These are phyloP conservation scores for Marsdenia floribunda DNA, from an alignment of 257 asterid species.

Conservation along the genomic window DNA sequence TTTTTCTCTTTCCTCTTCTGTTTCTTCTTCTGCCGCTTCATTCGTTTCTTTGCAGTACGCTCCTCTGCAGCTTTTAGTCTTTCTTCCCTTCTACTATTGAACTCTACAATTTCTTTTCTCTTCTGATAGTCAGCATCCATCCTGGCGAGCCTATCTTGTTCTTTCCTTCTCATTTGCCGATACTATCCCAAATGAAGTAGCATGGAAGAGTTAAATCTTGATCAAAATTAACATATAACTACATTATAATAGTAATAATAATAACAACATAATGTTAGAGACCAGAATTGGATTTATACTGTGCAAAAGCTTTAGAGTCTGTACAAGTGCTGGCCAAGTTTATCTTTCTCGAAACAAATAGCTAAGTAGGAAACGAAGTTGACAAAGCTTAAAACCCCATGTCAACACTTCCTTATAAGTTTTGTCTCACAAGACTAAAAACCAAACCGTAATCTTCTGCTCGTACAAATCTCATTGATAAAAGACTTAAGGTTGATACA, in stretches of 20 bases:
- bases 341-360: neutral
- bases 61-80: conserved; percentile 88
- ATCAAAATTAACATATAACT: neutral
- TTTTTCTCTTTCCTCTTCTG: conserved; percentile 66
- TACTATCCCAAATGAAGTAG: conserved; percentile 44
- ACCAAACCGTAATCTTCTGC: neutral
- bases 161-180: conserved; percentile 97
- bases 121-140: conserved; percentile 79
- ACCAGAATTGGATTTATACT: neutral
- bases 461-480: neutral
- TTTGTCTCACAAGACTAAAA: neutral
- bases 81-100: conserved; percentile 69
- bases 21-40: conserved; percentile 79
- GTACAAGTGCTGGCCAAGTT: neutral
- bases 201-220: conserved; percentile 9
- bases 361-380: neutral
- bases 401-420: neutral
- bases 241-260: neutral
- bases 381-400: neutral
- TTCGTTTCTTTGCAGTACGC: conserved; percentile 73
- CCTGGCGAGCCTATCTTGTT: conserved; percentile 92
- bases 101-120: conserved; percentile 71
- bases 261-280: neutral
- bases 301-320: neutral
- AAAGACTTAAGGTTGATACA: neutral